Percentiles rank a stretch among this genome's conserved stretches.
phyloP scores from a whole-genome alignment of 208 protist species.

The Acanthamoeba divionensis region DNA sequence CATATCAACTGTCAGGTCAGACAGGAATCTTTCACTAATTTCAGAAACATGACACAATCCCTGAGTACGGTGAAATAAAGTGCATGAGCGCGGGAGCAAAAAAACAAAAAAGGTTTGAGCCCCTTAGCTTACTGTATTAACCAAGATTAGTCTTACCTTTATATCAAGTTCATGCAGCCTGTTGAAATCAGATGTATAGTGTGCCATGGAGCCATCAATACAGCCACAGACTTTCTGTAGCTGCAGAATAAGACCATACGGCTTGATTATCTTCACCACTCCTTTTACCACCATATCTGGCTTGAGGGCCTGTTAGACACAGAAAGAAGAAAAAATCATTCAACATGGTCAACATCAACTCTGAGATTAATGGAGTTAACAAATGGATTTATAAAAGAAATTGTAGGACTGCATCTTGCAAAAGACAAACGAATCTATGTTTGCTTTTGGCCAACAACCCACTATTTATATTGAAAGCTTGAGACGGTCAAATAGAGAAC shows the following conservation, averaged over 20 bases:
- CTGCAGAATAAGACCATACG: neutral
- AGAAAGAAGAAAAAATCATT: neutral
- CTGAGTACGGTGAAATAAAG: neutral
- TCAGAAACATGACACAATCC: slow-evolving; percentile 11
- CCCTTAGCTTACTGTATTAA: neutral
- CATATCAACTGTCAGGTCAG: slow-evolving; percentile 30
- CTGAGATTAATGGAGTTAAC: no score
- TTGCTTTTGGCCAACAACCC: no score
- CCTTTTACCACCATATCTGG: slow-evolving; percentile 48
- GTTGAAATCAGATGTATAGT: neutral
- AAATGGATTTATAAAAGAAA: no score
- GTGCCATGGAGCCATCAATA: neutral
- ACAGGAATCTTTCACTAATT: neutral
- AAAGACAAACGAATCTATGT: no score
- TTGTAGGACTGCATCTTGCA: no score
- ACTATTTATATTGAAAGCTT: no score
- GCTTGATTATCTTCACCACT: neutral
- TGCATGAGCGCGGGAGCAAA: neutral
- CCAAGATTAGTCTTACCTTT: neutral
- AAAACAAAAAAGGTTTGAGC: neutral
- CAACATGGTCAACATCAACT: no score
- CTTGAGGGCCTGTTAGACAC: neutral
- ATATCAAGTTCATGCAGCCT: neutral
- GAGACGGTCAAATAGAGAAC: no score
- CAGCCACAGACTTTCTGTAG: neutral